These are phyloP conservation scores for Podospora sp. DNA, from an alignment of 495 filamentous ascomycete genomes.

Conservation along the genomic window DNA sequence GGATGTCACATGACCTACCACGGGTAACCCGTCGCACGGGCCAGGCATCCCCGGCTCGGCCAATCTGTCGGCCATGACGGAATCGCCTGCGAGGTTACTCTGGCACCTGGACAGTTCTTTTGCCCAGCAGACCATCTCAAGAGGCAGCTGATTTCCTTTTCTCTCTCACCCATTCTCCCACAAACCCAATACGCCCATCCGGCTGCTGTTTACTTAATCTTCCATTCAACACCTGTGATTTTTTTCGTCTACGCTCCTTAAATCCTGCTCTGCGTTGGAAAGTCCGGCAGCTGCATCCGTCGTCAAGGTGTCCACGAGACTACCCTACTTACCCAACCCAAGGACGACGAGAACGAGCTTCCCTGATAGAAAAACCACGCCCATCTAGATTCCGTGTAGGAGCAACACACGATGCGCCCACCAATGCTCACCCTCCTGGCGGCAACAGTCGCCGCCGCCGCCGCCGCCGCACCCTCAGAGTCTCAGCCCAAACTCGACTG, in stretches of 20 bases:
- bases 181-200: neutral
- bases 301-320: neutral
- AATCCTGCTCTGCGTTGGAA: neutral
- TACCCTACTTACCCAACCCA: neutral
- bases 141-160: slow-evolving; percentile 7
- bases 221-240: neutral
- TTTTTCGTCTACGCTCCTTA: slow-evolving; percentile 12
- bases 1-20: neutral
- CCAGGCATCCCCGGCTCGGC: neutral
- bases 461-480: neutral
- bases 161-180: neutral
- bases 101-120: neutral
- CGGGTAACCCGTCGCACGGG: neutral
- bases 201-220: neutral
- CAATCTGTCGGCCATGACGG: neutral
- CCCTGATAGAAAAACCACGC: neutral
- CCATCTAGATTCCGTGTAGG: too few relatives aligned
- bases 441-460: neutral
- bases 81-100: neutral
- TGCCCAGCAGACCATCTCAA: neutral
- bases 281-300: neutral
- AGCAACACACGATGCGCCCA: neutral
- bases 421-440: neutral
- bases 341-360: too few relatives aligned
- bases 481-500: slow-evolving; percentile 45